A percentile compares a stretch with the other conserved stretches of the same genome.
These are phyloP conservation scores for Murraya paniculata DNA, from an alignment of 345 rosid species.

Conservation along the genomic window DNA sequence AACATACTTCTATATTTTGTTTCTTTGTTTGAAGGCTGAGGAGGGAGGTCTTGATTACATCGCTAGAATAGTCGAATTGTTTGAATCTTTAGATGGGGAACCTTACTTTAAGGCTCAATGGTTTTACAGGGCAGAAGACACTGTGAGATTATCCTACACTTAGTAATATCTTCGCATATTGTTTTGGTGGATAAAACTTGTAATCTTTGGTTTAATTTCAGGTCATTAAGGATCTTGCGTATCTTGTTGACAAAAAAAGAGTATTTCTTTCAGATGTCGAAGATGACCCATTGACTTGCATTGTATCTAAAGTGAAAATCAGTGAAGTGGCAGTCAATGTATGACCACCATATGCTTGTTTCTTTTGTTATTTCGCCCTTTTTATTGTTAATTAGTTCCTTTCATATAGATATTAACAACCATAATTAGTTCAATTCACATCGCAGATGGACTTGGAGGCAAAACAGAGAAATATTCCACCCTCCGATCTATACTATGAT, in stretches of 20 bases:
- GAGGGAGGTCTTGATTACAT: slow-evolving; percentile 33
- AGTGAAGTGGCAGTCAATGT: slow-evolving; percentile 33
- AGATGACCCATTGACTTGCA: slow-evolving; percentile 42
- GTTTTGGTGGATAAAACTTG: neutral
- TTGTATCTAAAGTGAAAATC: slow-evolving; percentile 23
- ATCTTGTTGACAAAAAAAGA: slow-evolving; percentile 22
- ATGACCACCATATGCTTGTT: neutral
- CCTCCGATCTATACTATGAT: slow-evolving; percentile 30
- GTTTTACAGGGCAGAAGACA: slow-evolving; percentile 41
- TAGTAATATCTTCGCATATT: neutral
- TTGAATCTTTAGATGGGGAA: slow-evolving; percentile 26
- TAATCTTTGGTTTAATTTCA: slow-evolving; percentile 2
- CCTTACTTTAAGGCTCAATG: slow-evolving; percentile 31
- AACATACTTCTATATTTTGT: neutral
- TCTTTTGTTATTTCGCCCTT: neutral
- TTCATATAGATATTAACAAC: neutral
- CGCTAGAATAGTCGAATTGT: slow-evolving; percentile 37
- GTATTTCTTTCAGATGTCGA: slow-evolving; percentile 40
- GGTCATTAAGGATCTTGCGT: slow-evolving; percentile 28
- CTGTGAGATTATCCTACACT: slow-evolving; percentile 24
- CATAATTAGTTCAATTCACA: neutral
- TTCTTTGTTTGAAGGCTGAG: slow-evolving; percentile 21
- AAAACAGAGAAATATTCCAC: slow-evolving; percentile 22
- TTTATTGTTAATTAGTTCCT: neutral
- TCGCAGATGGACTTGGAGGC: slow-evolving; percentile 19